These are phyloP conservation scores for Solanum verrucosum DNA, from an alignment of 257 asterid genomes.

Conservation along the genomic window DNA sequence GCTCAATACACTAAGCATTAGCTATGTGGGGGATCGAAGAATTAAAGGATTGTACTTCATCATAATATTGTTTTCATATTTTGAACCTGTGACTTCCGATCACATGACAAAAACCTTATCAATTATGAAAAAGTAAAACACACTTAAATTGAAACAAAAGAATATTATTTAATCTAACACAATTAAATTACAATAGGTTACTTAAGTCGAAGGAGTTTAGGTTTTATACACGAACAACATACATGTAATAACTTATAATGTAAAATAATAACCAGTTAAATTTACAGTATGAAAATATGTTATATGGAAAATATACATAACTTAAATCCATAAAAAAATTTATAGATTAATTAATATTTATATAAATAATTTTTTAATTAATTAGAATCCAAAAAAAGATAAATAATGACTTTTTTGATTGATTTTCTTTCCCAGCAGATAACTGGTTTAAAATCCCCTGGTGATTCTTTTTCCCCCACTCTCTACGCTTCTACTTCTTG, in stretches of 20 bases:
- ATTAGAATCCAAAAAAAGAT: conserved; percentile 10
- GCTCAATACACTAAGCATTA: background rate
- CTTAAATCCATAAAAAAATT: background rate
- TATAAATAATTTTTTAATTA: background rate
- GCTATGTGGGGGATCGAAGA: background rate
- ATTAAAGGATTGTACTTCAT: background rate
- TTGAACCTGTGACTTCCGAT: accelerated
- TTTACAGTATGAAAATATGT: background rate
- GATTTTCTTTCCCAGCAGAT: conserved; percentile 63
- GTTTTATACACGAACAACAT: too few relatives aligned
- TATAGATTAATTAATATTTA: background rate
- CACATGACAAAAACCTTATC: background rate
- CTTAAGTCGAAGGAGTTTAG: too few relatives aligned
- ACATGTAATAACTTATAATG: background rate
- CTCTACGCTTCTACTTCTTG: conserved; percentile 35
- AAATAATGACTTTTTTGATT: conserved; percentile 36
- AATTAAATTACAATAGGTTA: background rate
- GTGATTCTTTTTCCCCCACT: conserved; percentile 74
- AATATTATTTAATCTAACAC: background rate
- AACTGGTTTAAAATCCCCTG: conserved; percentile 53
- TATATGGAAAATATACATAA: background rate
- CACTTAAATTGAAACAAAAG: background rate
- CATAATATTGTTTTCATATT: accelerated
- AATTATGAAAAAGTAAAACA: background rate
- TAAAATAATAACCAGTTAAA: background rate